Base-by-base conservation (phyloP, 2,329 filamentous ascomycete genomes). In the Truncatella angustata region DNA sequence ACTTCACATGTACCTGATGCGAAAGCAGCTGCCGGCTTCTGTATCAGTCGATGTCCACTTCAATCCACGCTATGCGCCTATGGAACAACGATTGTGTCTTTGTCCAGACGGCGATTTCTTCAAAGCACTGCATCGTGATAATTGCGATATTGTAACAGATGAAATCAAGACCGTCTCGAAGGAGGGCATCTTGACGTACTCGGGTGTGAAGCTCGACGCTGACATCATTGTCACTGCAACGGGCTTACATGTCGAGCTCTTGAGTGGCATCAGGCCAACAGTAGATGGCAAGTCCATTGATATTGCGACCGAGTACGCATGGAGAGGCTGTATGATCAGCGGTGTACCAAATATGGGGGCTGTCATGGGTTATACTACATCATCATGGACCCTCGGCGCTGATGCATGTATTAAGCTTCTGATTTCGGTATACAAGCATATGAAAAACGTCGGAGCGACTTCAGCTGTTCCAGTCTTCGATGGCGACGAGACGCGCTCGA, bases 21-120 rank as follows among this genome's bases (percentile, higher is more conserved):
- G 68, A 37, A 66, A 65, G 23, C 69, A 78, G 24, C 71, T 87
- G 0, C 82, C 82, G 1, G 62, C 60, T 0, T 58, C 68, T n/a
- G 65, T 81, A 10, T 69, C 72, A 4, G 64, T 71, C 56, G 74
- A 82, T 26, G 76, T 78, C 1, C 74, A 84, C 60, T 82, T 82
- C 67, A 71, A 72, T 23, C 79, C 79, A 0, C 65, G 64, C 2
- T 83, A 83, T 53, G 75, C 78, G 14, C 80, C 81, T 0, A 82
- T 85, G 80, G 80, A 88, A 48, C 87, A 90, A 61, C 78, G 87
- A 1, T 69, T 90, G n/a, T 89, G 86, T 56, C 71, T 85, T 34
- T 80, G 63, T 7, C 62, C 67, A 16, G 68, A 76, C 18, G 72
- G 73, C 0, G 73, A 78, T 54, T 75, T 78, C 51, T 79, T 73